Evolutionary conservation across 768 basidiomycete species (phyloP).

Genomic region (Tephrocybe sp.): DNA sequence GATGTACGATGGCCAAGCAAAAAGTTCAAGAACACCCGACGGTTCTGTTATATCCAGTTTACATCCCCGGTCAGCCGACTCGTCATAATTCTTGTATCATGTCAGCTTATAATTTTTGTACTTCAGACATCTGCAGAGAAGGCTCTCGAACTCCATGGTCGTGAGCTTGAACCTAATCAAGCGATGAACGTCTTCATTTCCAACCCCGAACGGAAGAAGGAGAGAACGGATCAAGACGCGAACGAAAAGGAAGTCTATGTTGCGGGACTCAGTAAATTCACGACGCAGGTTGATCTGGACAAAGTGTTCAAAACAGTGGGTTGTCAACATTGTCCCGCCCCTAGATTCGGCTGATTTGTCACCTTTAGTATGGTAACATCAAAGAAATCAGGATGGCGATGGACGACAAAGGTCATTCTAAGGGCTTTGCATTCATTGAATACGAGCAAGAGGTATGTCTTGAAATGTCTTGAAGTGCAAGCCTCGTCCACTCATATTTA

Average conservation of each 20-base stretch:
- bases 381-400: slow-evolving; percentile 78
- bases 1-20: slow-evolving; percentile 98
- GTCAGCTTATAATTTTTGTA: not conserved
- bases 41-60: slow-evolving; percentile 95
- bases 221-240: slow-evolving; percentile 84
- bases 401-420: slow-evolving; percentile 67
- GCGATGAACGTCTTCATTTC: slow-evolving; percentile 80
- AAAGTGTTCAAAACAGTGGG: slow-evolving; percentile 76
- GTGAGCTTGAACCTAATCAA: slow-evolving; percentile 67
- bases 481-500: not conserved
- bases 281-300: slow-evolving; percentile 72
- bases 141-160: slow-evolving; percentile 78
- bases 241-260: slow-evolving; percentile 86
- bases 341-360: not conserved
- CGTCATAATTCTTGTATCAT: not conserved
- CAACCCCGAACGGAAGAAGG: slow-evolving; percentile 86
- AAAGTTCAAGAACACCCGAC: slow-evolving; percentile 85
- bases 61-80: slow-evolving; percentile 67
- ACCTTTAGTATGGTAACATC: slow-evolving; percentile 69
- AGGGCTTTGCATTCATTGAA: slow-evolving; percentile 92
- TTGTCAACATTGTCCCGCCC: not conserved
- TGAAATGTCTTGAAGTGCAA: not conserved
- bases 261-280: slow-evolving; percentile 78
- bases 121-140: slow-evolving; percentile 63
- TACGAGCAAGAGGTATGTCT: slow-evolving; percentile 73